phyloP scores from a whole-genome alignment of 805 yeast genomes.

The Pichia scutulata region DNA sequence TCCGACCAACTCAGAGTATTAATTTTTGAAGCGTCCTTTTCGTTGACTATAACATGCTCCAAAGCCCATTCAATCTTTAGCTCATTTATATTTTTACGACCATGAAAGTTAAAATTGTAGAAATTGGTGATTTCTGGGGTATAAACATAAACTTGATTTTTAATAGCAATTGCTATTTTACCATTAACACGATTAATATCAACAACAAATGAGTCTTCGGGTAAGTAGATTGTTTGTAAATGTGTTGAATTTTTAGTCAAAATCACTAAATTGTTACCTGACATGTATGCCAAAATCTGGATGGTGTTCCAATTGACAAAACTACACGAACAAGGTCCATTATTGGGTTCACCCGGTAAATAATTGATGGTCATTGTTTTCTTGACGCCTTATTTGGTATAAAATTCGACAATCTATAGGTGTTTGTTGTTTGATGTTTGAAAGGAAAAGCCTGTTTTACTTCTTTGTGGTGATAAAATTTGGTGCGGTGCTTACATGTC shows the following conservation, averaged over 20 bases:
- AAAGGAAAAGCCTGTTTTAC: not conserved
- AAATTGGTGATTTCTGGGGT: slow-evolving; percentile 49
- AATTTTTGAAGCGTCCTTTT: slow-evolving; percentile 20
- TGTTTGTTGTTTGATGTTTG: not conserved
- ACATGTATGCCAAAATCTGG: slow-evolving; percentile 64
- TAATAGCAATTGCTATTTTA: slow-evolving; percentile 47
- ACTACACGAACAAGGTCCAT: slow-evolving; percentile 43
- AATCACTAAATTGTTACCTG: slow-evolving; percentile 80
- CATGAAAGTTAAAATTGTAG: slow-evolving; percentile 28
- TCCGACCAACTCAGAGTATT: slow-evolving; percentile 31
- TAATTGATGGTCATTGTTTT: slow-evolving; percentile 26
- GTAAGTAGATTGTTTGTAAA: slow-evolving; percentile 72
- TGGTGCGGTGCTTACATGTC: not conserved
- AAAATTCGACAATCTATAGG: not conserved
- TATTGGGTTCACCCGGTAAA: slow-evolving; percentile 81
- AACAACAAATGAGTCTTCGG: slow-evolving; percentile 57
- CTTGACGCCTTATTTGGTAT: not conserved
- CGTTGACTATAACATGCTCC: slow-evolving; percentile 20
- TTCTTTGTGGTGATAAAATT: no score
- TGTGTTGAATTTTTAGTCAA: slow-evolving; percentile 43
- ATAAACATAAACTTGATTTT: slow-evolving; percentile 37
- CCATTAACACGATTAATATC: slow-evolving; percentile 60
- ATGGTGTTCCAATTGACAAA: slow-evolving; percentile 61
- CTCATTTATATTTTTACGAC: slow-evolving; percentile 25
- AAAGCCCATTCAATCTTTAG: slow-evolving; percentile 27